Evolutionary conservation across 140 eudicot species (phyloP), one percentile per base, ranked within the genome.

Genomic region (Stevia rebaudiana): DNA sequence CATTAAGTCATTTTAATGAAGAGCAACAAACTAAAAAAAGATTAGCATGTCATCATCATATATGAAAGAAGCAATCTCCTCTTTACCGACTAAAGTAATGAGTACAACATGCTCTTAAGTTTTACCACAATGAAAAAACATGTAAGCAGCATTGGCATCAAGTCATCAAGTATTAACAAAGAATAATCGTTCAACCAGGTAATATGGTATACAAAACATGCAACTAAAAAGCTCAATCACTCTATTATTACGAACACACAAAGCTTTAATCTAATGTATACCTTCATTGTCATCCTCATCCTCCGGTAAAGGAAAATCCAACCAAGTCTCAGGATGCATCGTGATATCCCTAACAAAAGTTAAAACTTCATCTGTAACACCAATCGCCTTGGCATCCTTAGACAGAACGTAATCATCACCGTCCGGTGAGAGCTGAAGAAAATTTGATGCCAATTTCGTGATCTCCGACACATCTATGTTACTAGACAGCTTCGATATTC

Each of bases 271-370:
- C 43, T 30, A 3, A 22, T 11, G 18, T 37, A 16, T 77, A 77
- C 82, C 82, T 71, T 83, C 81, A 25, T 54, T 80, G 1, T 42
- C 74, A 13, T 75, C 72, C 1, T 82, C 87, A 9, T 79, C 77
- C 16, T 83, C 92, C 23, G 88, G 85, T 39, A 83, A 48, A n/a
- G 99, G 99, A 64, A 94, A 94, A 79, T 88, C 90, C 83, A 94
- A 52, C 99, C 99, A 94, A 17, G 97, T 94, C 82, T 80, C 94
- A 0, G 97, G 99, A 81, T 94, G 97, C 97, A 86, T 67, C 3
- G 94, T 69, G 8, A 94, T 71, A 74, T 88, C 97, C 65, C 76
- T 74, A 5, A 79, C 97, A 65, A 94, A 94, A 25, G 84, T 84
- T 66, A 94, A 78, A 21, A 88, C 97, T 37, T 79, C 88, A 30